These are phyloP conservation scores for Trifolium subterraneum DNA, from an alignment of 306 rosid genomes.

Conservation along the genomic window DNA sequence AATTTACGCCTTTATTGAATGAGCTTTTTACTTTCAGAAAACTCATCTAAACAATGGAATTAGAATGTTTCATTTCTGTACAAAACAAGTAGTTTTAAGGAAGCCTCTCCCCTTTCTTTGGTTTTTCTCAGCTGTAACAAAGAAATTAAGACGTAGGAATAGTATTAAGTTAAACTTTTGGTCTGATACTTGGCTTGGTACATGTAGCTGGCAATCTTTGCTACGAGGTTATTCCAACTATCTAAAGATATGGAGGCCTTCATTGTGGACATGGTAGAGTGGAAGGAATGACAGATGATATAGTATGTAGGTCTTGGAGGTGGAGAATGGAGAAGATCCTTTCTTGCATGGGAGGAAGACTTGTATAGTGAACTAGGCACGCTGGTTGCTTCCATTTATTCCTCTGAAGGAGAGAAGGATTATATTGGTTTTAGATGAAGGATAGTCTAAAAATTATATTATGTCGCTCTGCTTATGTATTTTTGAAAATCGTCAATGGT, in stretches of 20 bases:
- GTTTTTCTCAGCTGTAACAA: neutral
- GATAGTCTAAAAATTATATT: neutral
- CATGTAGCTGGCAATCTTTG: neutral
- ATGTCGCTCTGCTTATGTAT: neutral
- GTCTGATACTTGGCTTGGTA: neutral
- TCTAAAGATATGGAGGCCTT: neutral
- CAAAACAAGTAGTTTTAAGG: slow-evolving; percentile 3
- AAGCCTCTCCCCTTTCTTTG: neutral
- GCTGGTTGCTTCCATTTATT: neutral
- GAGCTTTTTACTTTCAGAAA: slow-evolving; percentile 16
- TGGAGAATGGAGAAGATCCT: neutral
- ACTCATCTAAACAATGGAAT: neutral
- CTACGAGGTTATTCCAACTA: neutral
- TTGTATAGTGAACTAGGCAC: neutral
- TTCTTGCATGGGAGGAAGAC: neutral
- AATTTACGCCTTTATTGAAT: neutral
- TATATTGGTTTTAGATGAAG: neutral
- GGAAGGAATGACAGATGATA: neutral
- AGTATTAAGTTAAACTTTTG: neutral
- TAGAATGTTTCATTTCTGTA: neutral
- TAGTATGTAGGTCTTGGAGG: neutral
- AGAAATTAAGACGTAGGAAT: neutral
- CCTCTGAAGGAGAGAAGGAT: neutral
- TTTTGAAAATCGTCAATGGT: neutral
- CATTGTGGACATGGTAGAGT: neutral